A percentile compares a stretch with the other conserved stretches of the same genome.
Conservation (phyloP, 2,329 filamentous ascomycete genomes). For the Fusarium concolor region DNA sequence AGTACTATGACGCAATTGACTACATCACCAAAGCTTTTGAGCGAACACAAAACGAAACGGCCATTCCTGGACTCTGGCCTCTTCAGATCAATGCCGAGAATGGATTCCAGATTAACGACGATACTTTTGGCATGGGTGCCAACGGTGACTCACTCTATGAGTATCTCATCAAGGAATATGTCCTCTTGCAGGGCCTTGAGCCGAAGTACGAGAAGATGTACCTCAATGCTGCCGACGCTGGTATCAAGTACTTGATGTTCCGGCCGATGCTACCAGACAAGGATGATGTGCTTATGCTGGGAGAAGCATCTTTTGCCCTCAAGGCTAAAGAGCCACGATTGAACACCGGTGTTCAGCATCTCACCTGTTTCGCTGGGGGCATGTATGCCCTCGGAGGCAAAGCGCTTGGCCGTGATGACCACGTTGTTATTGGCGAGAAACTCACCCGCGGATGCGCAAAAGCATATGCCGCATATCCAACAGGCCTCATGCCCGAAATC, state of each 20-base stretch:
- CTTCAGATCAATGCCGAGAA: slow-evolving; percentile 60
- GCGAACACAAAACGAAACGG: slow-evolving; percentile 62
- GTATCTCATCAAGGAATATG: slow-evolving; percentile 74
- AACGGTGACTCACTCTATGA: slow-evolving; percentile 69
- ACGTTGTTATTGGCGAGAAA: slow-evolving; percentile 67
- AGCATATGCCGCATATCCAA: slow-evolving; percentile 67
- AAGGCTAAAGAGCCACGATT: slow-evolving; percentile 44
- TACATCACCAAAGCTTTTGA: slow-evolving; percentile 68
- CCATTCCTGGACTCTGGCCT: slow-evolving; percentile 72
- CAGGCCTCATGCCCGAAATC: slow-evolving; percentile 72
- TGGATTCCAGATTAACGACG: slow-evolving; percentile 49
- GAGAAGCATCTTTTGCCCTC: slow-evolving; percentile 57
- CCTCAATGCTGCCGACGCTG: slow-evolving; percentile 63
- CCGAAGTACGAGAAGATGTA: slow-evolving; percentile 54
- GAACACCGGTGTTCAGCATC: slow-evolving; percentile 61
- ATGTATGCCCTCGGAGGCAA: slow-evolving; percentile 72
- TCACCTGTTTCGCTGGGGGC: slow-evolving; percentile 73
- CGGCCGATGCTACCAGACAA: slow-evolving; percentile 70
- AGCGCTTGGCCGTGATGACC: slow-evolving; percentile 62
- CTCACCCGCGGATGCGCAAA: slow-evolving; percentile 73
- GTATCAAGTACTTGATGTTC: slow-evolving; percentile 72
- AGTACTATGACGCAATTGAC: slow-evolving; percentile 70
- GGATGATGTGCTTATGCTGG: slow-evolving; percentile 69
- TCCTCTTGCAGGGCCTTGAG: slow-evolving; percentile 71
- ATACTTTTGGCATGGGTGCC: slow-evolving; percentile 59